Evolutionary conservation across 2,329 filamentous ascomycete genomes (phyloP).

Genomic region (Verticillium alfalfae): DNA sequence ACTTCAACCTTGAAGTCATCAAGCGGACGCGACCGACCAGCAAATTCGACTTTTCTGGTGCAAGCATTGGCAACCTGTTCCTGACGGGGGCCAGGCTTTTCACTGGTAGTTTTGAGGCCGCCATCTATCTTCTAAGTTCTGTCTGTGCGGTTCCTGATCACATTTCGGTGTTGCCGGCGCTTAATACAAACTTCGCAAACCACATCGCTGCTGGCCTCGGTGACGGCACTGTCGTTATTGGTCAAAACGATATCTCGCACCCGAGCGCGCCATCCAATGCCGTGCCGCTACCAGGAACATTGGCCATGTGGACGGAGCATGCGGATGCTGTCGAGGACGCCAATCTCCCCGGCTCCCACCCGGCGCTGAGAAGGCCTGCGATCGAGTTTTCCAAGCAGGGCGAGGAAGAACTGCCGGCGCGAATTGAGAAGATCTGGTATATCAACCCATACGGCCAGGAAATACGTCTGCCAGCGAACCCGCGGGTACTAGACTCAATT

Average conservation of each 20-base stretch:
- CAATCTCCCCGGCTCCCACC: slow-evolving; percentile 74
- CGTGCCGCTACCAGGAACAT: slow-evolving; percentile 13
- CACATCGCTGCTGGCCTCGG: slow-evolving; percentile 82
- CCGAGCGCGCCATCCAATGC: slow-evolving; percentile 60
- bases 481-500: slow-evolving; percentile 69
- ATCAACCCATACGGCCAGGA: slow-evolving; percentile 99
- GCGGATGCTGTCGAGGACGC: slow-evolving; percentile 72
- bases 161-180: slow-evolving; percentile 77
- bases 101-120: slow-evolving; percentile 85
- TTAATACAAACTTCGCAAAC: slow-evolving; percentile 89
- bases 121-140: slow-evolving; percentile 82
- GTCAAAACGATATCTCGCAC: slow-evolving; percentile 90
- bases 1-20: slow-evolving; percentile 71
- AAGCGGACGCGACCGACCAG: slow-evolving; percentile 69
- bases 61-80: slow-evolving; percentile 75
- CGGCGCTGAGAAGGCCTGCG: slow-evolving; percentile 72
- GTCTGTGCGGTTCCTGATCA: slow-evolving; percentile 78
- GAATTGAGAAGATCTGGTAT: slow-evolving; percentile 86
- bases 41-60: slow-evolving; percentile 71
- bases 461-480: slow-evolving; percentile 79
- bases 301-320: slow-evolving; percentile 23
- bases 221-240: slow-evolving; percentile 74
- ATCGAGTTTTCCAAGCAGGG: slow-evolving; percentile 75
- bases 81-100: slow-evolving; percentile 83
- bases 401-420: slow-evolving; percentile 68